Conservation (phyloP, 2,329 filamentous ascomycete genomes). For the Gaeumannomyces sp. region DNA sequence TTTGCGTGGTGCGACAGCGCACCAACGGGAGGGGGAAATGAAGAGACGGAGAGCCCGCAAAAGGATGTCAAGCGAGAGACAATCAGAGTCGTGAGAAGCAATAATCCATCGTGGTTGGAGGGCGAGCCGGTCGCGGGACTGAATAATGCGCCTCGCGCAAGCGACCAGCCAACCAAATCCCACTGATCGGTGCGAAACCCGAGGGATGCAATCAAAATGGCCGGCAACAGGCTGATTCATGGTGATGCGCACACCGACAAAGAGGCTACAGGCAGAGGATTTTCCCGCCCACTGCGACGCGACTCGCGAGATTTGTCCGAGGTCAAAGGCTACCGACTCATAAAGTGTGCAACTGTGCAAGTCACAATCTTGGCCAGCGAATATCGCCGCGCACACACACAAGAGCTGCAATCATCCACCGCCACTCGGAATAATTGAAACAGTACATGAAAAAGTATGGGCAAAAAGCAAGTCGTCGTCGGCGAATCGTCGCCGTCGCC, state of each 20-base stretch:
- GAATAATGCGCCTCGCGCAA: constrained; percentile 6
- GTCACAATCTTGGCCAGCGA: background rate
- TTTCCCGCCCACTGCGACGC: background rate
- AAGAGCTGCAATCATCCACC: background rate
- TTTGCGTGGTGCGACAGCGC: background rate
- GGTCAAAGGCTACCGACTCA: background rate
- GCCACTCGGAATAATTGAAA: background rate
- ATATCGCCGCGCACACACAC: background rate
- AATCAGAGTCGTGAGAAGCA: background rate
- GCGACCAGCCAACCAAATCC: background rate
- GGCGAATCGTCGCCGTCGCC: background rate
- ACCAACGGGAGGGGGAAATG: background rate
- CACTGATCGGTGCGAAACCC: background rate
- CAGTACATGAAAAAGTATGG: background rate
- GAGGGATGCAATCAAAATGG: background rate
- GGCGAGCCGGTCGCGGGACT: background rate
- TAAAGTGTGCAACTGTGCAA: background rate
- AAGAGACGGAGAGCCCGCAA: background rate
- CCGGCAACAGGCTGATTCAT: background rate
- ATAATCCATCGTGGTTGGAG: background rate
- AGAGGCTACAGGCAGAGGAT: background rate
- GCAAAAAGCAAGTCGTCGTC: background rate
- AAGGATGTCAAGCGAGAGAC: background rate
- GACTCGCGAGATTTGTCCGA: background rate
- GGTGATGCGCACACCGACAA: background rate